phyloP scores from a whole-genome alignment of 2,329 filamentous ascomycete genomes.

The Paraconiothyrium brasiliense region DNA sequence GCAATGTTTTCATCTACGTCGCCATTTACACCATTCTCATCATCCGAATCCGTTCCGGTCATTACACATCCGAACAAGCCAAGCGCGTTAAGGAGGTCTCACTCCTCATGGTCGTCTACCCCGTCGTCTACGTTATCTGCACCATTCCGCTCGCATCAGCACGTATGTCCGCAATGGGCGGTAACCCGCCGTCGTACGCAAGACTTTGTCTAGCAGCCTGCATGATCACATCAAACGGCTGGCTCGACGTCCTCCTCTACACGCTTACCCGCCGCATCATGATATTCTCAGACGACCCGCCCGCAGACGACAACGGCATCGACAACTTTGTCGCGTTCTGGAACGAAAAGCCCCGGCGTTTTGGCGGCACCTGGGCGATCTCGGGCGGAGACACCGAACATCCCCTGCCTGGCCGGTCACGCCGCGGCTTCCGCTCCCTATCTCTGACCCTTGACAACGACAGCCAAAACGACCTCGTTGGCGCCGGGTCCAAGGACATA shows the following conservation, averaged over 20 bases:
- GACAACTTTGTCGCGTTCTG: conserved; percentile 50
- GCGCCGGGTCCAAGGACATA: conserved; percentile 38
- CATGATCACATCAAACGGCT: conserved; percentile 67
- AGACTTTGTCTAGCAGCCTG: conserved; percentile 64
- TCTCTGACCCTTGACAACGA: conserved; percentile 24
- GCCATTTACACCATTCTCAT: conserved; percentile 53
- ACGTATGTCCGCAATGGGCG: conserved; percentile 70
- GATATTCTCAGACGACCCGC: conserved; percentile 60
- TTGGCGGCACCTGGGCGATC: conserved; percentile 59
- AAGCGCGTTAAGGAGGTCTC: conserved; percentile 53
- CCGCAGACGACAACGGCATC: conserved; percentile 46
- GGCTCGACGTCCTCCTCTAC: conserved; percentile 68
- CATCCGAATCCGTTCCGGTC: conserved; percentile 48
- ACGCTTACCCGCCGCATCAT: conserved; percentile 65
- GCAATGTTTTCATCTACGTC: conserved; percentile 61
- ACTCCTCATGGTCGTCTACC: conserved; percentile 72
- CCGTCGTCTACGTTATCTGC: conserved; percentile 74
- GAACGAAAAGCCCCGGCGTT: conserved; percentile 44
- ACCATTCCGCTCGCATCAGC: conserved; percentile 72
- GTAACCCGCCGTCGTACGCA: conserved; percentile 54
- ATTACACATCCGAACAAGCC: conserved; percentile 46
- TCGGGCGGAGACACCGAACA: conserved; percentile 32
- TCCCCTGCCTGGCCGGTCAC: conserved; percentile 15
- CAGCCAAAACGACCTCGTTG: conserved; percentile 40
- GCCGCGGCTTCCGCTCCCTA: conserved; percentile 30